Evolutionary conservation across 805 yeast genomes (phyloP).

Genomic region (Naumovozyma castellii): DNA sequence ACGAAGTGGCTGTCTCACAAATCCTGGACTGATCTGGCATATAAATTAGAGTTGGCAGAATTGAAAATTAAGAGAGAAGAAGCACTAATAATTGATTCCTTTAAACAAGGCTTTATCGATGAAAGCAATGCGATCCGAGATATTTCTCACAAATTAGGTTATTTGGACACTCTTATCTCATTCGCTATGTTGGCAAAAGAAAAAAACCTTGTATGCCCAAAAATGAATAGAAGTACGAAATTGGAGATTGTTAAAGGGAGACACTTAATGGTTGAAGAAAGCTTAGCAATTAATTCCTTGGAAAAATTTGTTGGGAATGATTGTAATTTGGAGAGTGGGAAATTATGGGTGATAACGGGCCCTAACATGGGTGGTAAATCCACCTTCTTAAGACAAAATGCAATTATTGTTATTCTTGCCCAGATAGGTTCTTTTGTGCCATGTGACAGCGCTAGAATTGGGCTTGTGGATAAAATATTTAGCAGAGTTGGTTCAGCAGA

Average conservation of each 20-base stretch:
- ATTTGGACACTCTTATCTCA: slow-evolving; percentile 61
- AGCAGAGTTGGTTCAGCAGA: slow-evolving; percentile 82
- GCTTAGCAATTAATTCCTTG: slow-evolving; percentile 40
- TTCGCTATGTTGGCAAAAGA: slow-evolving; percentile 69
- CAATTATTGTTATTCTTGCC: slow-evolving; percentile 55
- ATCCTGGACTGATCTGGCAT: slow-evolving; percentile 48
- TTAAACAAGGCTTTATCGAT: slow-evolving; percentile 40
- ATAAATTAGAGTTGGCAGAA: slow-evolving; percentile 36
- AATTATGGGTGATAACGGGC: slow-evolving; percentile 65
- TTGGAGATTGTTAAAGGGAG: slow-evolving; percentile 57
- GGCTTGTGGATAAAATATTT: slow-evolving; percentile 68
- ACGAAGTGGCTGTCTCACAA: slow-evolving; percentile 38
- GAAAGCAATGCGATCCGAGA: slow-evolving; percentile 40
- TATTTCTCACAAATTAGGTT: slow-evolving; percentile 46
- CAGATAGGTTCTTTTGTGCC: slow-evolving; percentile 74
- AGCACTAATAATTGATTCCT: slow-evolving; percentile 37
- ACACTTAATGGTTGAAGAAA: slow-evolving; percentile 80
- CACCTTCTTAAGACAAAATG: slow-evolving; percentile 65
- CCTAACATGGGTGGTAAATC: slow-evolving; percentile 89
- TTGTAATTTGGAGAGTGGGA: slow-evolving; percentile 19
- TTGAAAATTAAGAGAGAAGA: slow-evolving; percentile 49
- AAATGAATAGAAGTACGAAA: slow-evolving; percentile 38
- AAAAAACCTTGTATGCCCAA: slow-evolving; percentile 56
- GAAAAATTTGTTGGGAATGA: slow-evolving; percentile 28
- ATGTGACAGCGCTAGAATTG: slow-evolving; percentile 51